Evolutionary conservation across 495 filamentous ascomycete genomes (phyloP), one percentile per base, ranked within the genome.

Genomic region (Lasiosphaeria ovina): DNA sequence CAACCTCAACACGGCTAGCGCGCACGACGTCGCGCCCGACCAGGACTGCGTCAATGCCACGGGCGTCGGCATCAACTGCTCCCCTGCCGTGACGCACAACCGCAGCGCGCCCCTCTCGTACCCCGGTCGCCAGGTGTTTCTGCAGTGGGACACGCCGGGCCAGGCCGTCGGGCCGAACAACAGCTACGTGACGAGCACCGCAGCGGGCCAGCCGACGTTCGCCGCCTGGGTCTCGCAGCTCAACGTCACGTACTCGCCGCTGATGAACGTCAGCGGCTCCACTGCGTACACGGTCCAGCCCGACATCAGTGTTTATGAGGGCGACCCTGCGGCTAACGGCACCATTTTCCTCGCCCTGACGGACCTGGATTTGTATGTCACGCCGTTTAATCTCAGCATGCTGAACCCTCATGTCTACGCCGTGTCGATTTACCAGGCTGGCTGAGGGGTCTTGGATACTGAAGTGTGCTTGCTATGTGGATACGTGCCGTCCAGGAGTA

Each of bases 181-280:
- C 69, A 87, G 80, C 65, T 96, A 96, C 66, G 65, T 91, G 17
- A 96, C 92, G 0, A 74, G 81, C 6, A 79, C 77, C 0, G 70
- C 61, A 0, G 89, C 87, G 4, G 81, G 82, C 1, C 61, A 67
- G 3, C 87, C 90, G 0, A 70, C 71, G 45, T 97, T 81, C 44
- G 92, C 92, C 2, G 82, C 82, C 0, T 97, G 90, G 91, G 83
- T 89, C 8, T 79, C 76, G n/a, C 92, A 95, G 81, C 75, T 95
- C 36, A 96, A 97, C 63, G 78, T 91, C 32, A 96, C 92, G 0
- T 95, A 95, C 71, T 85, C 90, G 3, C 78, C 86, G 1, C 72
- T 96, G 62, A 80, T 72, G 5, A 68, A 87, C 54, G 76, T 79
- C 2, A 74, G 77, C 7, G 71, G 74, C 16, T 84, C 82, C 55